These are phyloP conservation scores for Coprinopsis sp. DNA, from an alignment of 768 basidiomycete species.

Conservation along the genomic window DNA sequence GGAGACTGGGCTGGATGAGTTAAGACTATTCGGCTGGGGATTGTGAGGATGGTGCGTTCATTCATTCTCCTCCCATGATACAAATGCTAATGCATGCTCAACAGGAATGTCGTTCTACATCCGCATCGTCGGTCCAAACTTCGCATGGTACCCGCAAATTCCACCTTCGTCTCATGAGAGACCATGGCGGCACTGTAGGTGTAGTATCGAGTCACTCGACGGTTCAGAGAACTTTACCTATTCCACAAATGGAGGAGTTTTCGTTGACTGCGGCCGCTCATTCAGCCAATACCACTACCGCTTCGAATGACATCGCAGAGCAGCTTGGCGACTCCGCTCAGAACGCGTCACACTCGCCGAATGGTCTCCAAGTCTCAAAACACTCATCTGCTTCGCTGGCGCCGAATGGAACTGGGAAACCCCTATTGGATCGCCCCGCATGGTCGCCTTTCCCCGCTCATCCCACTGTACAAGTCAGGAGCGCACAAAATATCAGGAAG, in stretches of 20 bases:
- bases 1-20: no score
- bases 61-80: no score
- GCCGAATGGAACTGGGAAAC: constrained; percentile 78
- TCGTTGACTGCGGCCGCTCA: constrained; percentile 47
- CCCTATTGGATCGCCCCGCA: constrained; percentile 83
- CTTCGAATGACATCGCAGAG: not conserved
- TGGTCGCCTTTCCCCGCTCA: constrained; percentile 62
- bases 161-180: no score
- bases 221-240: no score
- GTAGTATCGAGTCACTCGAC: constrained; percentile 72
- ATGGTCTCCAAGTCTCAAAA: constrained; percentile 64
- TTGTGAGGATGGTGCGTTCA: no score
- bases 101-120: no score
- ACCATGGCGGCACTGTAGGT: constrained; percentile 50
- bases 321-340: not conserved
- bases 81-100: no score
- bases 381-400: constrained; percentile 73
- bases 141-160: no score
- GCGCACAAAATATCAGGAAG: constrained; percentile 68
- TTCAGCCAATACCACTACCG: constrained; percentile 11
- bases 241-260: constrained; percentile 68
- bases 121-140: no score
- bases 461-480: constrained; percentile 57
- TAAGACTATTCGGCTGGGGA: no score
- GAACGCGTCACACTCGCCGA: constrained; percentile 45